Percentiles rank a stretch among this genome's conserved stretches.
phyloP scores from a whole-genome alignment of 805 yeast genomes.

The Grigorovia transvaalensis region DNA sequence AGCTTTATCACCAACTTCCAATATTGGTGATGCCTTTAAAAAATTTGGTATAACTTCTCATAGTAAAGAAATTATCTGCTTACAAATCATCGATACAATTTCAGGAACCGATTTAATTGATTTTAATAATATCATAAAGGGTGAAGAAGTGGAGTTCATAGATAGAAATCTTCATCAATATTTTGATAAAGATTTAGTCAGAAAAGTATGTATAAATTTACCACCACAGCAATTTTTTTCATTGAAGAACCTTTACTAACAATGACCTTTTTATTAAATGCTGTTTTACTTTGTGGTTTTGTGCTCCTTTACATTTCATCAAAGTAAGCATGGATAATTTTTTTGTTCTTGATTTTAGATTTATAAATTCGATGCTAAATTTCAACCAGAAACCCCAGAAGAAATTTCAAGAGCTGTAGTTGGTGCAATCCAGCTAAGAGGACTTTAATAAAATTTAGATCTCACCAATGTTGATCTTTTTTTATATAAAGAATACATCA shows the following conservation, averaged over 20 bases:
- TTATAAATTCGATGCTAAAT: slow-evolving; percentile 20
- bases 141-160: slow-evolving; percentile 27
- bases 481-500: no score
- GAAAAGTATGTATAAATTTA: slow-evolving; percentile 19
- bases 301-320: no score
- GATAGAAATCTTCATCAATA: slow-evolving; percentile 26
- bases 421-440: slow-evolving; percentile 41
- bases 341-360: slow-evolving; percentile 11
- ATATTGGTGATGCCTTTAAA: slow-evolving; percentile 56
- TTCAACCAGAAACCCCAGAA: slow-evolving; percentile 11
- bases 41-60: slow-evolving; percentile 57
- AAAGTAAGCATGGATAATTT: no score
- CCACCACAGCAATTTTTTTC: no score
- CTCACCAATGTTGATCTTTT: background rate
- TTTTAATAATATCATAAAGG: slow-evolving; percentile 19
- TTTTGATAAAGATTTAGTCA: slow-evolving; percentile 29
- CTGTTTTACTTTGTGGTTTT: no score
- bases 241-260: no score
- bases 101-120: slow-evolving; percentile 6
- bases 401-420: slow-evolving; percentile 35
- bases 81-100: slow-evolving; percentile 1
- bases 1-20: slow-evolving; percentile 58
- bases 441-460: slow-evolving; percentile 15
- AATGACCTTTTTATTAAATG: no score
- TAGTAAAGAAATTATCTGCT: slow-evolving; percentile 33